Percentiles rank a stretch among this genome's conserved stretches.
phyloP scores from a whole-genome alignment of 164 flowering plant genomes.

The Hamamelis virginiana region DNA sequence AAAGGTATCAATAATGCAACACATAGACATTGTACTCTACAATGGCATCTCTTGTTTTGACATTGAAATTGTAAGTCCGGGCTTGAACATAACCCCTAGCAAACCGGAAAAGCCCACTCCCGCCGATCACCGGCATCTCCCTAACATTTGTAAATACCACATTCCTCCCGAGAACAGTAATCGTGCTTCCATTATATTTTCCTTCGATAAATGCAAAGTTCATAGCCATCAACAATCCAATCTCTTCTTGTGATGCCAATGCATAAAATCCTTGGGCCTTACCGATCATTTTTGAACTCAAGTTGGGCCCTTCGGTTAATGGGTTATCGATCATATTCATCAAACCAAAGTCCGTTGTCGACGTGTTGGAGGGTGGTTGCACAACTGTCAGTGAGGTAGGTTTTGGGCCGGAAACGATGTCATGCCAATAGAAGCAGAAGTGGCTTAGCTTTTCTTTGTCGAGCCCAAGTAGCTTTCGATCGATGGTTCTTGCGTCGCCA shows the following conservation, averaged over 20 bases:
- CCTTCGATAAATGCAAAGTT: constrained; percentile 36
- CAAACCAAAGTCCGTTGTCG: constrained; percentile 15
- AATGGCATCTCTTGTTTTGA: constrained; percentile 7
- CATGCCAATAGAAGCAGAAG: constrained; percentile 42
- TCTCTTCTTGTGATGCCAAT: constrained; percentile 16
- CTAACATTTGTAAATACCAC: constrained; percentile 20
- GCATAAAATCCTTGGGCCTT: constrained; percentile 43
- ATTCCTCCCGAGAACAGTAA: constrained; percentile 33
- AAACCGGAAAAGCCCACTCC: constrained; percentile 29
- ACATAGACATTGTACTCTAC: constrained; percentile 19
- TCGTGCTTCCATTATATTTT: constrained; percentile 33
- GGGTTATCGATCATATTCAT: constrained; percentile 32
- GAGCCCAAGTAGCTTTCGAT: neutral
- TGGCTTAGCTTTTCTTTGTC: constrained; percentile 15
- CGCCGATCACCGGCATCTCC: constrained; percentile 42
- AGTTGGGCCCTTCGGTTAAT: constrained; percentile 24
- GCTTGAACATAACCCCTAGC: constrained; percentile 8
- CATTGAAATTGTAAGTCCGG: neutral
- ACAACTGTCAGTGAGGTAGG: too few species aligned
- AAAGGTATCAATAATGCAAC: constrained; percentile 7
- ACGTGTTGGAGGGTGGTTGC: too few species aligned
- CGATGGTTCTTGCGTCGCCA: neutral
- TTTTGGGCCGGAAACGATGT: too few species aligned
- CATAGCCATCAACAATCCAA: constrained; percentile 33
- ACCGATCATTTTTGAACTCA: constrained; percentile 29